phyloP scores from a whole-genome alignment of 305 asterid genomes.

The Vinca major region DNA sequence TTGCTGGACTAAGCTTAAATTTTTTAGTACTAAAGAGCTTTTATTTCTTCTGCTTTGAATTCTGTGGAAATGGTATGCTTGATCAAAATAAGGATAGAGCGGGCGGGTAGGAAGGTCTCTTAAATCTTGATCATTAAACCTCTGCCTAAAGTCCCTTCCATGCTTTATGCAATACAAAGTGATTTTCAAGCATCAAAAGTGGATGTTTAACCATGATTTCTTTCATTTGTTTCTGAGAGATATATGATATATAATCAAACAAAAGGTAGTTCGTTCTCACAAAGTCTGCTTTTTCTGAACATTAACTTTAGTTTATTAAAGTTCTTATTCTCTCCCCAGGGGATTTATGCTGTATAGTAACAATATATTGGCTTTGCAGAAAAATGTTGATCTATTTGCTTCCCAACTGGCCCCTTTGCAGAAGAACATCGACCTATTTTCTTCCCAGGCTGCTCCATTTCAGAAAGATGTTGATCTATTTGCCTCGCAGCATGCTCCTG shows the following conservation, averaged over 20 bases:
- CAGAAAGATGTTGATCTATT: slow-evolving; percentile 54
- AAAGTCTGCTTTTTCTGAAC: background rate
- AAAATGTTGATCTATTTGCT: slow-evolving; percentile 9
- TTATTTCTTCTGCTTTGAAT: background rate
- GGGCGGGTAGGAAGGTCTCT: background rate
- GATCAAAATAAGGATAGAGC: background rate
- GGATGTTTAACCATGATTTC: background rate
- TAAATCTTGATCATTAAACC: background rate
- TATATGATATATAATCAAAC: background rate
- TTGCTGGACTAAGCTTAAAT: background rate
- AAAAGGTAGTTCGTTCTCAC: background rate
- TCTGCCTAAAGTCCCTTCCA: background rate
- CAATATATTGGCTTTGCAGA: slow-evolving; percentile 27
- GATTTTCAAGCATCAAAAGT: background rate
- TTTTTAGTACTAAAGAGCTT: background rate
- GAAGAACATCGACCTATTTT: background rate
- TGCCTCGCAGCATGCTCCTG: slow-evolving; percentile 48
- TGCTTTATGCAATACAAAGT: background rate
- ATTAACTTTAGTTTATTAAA: background rate
- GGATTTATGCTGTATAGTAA: background rate
- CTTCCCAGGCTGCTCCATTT: slow-evolving; percentile 8
- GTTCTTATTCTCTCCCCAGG: background rate
- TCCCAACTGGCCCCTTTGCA: background rate
- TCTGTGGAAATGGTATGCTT: background rate
- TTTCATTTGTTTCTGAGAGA: background rate